phyloP scores from a whole-genome alignment of 345 rosid species.

The Boechera retrofracta region DNA sequence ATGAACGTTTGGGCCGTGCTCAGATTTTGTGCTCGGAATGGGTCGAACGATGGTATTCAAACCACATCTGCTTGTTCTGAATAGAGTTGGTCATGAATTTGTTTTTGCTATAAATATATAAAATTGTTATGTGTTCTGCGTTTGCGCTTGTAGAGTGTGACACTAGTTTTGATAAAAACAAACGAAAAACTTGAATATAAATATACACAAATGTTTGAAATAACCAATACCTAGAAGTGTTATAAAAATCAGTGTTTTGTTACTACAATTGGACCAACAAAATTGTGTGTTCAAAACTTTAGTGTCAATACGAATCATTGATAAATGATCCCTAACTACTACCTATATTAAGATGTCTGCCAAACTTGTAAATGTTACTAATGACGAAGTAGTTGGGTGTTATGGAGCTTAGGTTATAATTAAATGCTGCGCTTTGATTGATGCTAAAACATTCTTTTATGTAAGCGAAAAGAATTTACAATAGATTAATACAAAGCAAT shows the following conservation, averaged over 20 bases:
- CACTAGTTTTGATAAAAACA: too few relatives aligned
- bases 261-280: slow-evolving; percentile 1
- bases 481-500: not conserved
- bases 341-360: not conserved
- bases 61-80: too few relatives aligned
- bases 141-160: too few relatives aligned
- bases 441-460: not conserved
- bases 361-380: slow-evolving; percentile 30
- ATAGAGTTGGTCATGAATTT: too few relatives aligned
- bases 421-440: slow-evolving; percentile 27
- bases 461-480: not conserved
- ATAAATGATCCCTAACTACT: slow-evolving; percentile 22
- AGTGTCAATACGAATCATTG: not conserved
- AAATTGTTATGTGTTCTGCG: too few relatives aligned
- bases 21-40: too few relatives aligned
- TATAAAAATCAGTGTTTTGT: not conserved
- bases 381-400: slow-evolving; percentile 34
- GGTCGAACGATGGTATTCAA: too few relatives aligned
- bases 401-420: slow-evolving; percentile 24
- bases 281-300: not conserved
- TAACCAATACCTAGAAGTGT: not conserved
- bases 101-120: too few relatives aligned
- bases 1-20: too few relatives aligned
- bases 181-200: too few relatives aligned
- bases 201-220: slow-evolving; percentile 24